phyloP scores from a whole-genome alignment of 1,284 basidiomycete species.

The Cryptococcus wingfieldii region DNA sequence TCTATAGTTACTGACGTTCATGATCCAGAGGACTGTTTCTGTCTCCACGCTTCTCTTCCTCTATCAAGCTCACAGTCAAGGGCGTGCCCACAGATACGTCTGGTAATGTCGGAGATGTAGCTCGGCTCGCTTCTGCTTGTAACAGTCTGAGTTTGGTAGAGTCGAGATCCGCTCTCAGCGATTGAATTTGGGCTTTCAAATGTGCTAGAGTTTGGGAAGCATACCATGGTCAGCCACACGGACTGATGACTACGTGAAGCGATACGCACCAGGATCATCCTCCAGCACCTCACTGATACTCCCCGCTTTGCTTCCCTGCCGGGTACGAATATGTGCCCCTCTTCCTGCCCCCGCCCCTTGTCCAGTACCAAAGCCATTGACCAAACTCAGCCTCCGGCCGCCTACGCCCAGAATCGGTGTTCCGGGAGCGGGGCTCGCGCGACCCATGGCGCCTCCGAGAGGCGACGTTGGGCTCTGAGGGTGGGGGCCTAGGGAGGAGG shows the following conservation, averaged over 20 bases:
- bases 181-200: conserved; percentile 20
- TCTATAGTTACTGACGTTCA: conserved; percentile 15
- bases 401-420: background rate
- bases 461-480: too few relatives aligned
- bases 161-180: conserved; percentile 13
- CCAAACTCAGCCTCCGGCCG: background rate
- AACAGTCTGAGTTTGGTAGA: conserved; percentile 19
- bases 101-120: conserved; percentile 13
- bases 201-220: background rate
- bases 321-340: background rate
- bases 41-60: conserved; percentile 2
- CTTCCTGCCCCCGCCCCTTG: background rate
- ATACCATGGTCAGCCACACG: background rate
- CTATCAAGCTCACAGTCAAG: conserved; percentile 2
- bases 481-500: too few relatives aligned
- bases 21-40: conserved; percentile 3
- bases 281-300: conserved; percentile 5
- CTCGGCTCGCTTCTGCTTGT: conserved; percentile 13
- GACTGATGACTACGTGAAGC: background rate
- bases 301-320: conserved; percentile 7
- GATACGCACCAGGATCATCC: conserved; percentile 25
- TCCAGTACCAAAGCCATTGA: background rate
- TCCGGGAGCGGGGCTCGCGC: too few relatives aligned
- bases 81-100: conserved; percentile 9
- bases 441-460: too few relatives aligned